Evolutionary conservation across 139 green algal genomes (phyloP).

Genomic region (Eudorina sp.): DNA sequence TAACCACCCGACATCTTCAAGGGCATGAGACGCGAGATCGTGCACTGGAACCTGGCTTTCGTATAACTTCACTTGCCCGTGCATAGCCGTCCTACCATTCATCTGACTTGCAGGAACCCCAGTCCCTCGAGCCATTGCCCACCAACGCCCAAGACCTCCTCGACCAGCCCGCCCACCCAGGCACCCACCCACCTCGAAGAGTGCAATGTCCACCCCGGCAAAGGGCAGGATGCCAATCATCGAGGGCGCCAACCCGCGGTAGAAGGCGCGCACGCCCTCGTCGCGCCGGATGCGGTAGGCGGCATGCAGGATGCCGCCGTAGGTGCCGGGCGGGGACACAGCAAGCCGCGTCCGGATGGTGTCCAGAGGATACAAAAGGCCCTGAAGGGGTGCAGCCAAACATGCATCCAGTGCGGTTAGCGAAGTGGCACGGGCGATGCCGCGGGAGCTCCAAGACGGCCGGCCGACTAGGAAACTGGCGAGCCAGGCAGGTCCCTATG

Average conservation of each 20-base stretch:
- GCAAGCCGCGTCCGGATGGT: constrained; percentile 90
- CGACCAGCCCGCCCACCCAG: background rate
- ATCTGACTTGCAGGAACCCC: background rate
- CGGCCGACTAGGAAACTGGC: no score
- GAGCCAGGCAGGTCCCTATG: no score
- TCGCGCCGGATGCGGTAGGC: constrained; percentile 67
- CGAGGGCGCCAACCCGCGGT: constrained; percentile 83
- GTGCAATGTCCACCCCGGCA: constrained; percentile 89
- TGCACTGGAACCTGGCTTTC: no score
- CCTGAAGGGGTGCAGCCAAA: constrained; percentile 36
- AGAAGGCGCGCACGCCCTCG: constrained; percentile 85
- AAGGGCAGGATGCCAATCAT: constrained; percentile 93
- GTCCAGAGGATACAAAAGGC: constrained; percentile 90
- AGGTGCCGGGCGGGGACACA: constrained; percentile 75
- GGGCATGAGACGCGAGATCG: no score
- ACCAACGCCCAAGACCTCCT: background rate
- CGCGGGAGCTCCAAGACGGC: no score
- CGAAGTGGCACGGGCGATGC: no score
- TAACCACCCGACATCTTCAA: no score
- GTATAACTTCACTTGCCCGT: no score
- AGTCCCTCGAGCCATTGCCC: background rate
- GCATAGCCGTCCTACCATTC: no score
- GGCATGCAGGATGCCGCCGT: constrained; percentile 78
- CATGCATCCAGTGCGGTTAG: no score
- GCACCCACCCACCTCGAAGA: constrained; percentile 77